Evolutionary conservation across 202 grass and related monocot species (phyloP), one percentile per base, ranked within the genome.

Genomic region (Eragrostis tef): DNA sequence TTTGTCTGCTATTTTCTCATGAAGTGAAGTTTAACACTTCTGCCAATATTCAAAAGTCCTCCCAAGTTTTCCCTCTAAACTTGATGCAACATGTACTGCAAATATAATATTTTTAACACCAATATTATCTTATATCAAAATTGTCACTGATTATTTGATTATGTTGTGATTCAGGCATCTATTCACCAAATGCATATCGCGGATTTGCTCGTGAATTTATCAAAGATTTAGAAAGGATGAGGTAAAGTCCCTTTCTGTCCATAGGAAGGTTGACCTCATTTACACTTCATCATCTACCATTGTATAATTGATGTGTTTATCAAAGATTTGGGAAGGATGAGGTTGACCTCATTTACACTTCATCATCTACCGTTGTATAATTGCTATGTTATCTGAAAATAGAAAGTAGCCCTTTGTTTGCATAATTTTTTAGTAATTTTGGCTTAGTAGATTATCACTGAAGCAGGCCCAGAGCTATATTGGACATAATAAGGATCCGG

Each of bases 161-260:
- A 25, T 79, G 5, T 66, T 52, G 6, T 74, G 34, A 79, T 89
- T 29, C 70, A 94, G 92, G 88, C 36, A 91, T 98, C 61, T 98
- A 95, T 81, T 93, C 96, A 25, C 87, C 96, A 70, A 98, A 98
- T 87, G 96, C 96, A 77, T 98, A 98, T 65, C 90, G 96, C 65
- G 90, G 96, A 54, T 98, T 93, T 95, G 96, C 96, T 88, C 90
- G 85, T 54, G 96, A 99, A 74, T 95, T 98, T 63, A 95, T 95
- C 64, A 98, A 95, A 88, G 90, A 98, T 93, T 75, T 98, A 81
- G 96, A 95, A 91, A 95, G 90, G 78, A 87, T 90, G 83, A 93
- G 88, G 92, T 95, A 82, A 79, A 17, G 31, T 59, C 15, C 64
- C 71, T 0, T 36, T 10, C 15, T 66, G 15, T 64, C 22, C 12